Percentiles rank a stretch among this genome's conserved stretches.
Evolutionary conservation across 768 basidiomycete genomes (phyloP).

Genomic region (Austroboletus eburneus): DNA sequence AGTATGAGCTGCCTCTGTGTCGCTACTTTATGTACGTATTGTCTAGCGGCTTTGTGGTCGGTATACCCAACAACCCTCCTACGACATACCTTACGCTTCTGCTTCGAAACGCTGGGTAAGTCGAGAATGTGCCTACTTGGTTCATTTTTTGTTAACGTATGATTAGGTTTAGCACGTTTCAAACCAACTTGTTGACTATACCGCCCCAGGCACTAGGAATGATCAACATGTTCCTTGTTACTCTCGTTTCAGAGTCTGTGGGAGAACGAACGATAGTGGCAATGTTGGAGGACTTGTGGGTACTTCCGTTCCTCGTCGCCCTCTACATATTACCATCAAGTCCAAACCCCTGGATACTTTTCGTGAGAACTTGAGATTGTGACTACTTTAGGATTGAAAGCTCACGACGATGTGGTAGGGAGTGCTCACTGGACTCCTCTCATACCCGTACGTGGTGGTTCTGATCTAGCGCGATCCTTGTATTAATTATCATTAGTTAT

Average conservation of each 20-base stretch:
- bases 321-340: slow-evolving; percentile 45
- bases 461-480: not conserved
- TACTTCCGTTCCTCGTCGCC: slow-evolving; percentile 57
- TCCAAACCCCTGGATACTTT: slow-evolving; percentile 52
- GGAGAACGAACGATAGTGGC: slow-evolving; percentile 53
- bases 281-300: slow-evolving; percentile 55
- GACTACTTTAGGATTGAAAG: too few species aligned
- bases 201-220: slow-evolving; percentile 51
- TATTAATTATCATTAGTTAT: slow-evolving; percentile 27
- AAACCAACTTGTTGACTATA: slow-evolving; percentile 60
- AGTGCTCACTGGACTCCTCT: slow-evolving; percentile 41
- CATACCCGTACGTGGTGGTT: slow-evolving; percentile 35
- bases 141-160: not conserved
- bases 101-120: slow-evolving; percentile 48
- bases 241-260: slow-evolving; percentile 48
- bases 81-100: slow-evolving; percentile 55
- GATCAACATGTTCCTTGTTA: slow-evolving; percentile 47
- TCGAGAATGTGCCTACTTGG: not conserved
- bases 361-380: slow-evolving; percentile 31
- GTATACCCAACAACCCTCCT: slow-evolving; percentile 47
- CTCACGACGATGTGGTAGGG: slow-evolving; percentile 31
- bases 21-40: not conserved
- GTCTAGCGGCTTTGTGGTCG: slow-evolving; percentile 50
- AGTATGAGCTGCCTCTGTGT: not conserved
- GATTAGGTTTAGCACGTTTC: slow-evolving; percentile 52